Evolutionary conservation across 306 rosid species (phyloP).

Genomic region (Quercus gilva): DNA sequence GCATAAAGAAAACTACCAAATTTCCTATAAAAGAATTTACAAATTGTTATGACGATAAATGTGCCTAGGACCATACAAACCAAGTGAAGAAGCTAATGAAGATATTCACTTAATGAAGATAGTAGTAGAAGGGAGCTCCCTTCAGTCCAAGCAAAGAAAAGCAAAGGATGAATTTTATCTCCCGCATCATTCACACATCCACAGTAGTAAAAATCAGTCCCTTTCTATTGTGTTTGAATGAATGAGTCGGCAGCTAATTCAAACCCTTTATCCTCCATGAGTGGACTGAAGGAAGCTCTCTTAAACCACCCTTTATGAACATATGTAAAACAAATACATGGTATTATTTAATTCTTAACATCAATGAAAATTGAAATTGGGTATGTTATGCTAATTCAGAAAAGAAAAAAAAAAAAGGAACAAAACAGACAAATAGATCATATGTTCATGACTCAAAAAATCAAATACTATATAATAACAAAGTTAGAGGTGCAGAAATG

Average conservation of each 20-base stretch:
- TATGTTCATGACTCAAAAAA: neutral
- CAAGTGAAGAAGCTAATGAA: neutral
- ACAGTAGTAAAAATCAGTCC: slow-evolving; percentile 35
- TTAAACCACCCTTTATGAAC: slow-evolving; percentile 34
- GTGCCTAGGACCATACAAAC: neutral
- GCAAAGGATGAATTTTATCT: slow-evolving; percentile 66
- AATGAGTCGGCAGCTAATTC: slow-evolving; percentile 96
- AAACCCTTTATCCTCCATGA: slow-evolving; percentile 67
- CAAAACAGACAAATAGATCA: neutral
- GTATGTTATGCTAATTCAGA: neutral
- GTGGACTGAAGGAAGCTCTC: slow-evolving; percentile 98
- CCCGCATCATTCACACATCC: slow-evolving; percentile 97
- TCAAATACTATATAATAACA: neutral
- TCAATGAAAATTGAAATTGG: neutral
- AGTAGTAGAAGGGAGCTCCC: slow-evolving; percentile 87
- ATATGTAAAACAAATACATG: neutral
- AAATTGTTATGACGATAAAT: neutral
- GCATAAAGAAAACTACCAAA: neutral
- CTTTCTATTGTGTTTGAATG: slow-evolving; percentile 80
- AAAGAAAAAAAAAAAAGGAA: neutral
- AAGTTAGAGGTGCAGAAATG: neutral
- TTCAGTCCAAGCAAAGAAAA: slow-evolving; percentile 94
- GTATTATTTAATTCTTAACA: neutral
- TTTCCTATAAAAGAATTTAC: no score
- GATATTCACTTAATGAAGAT: slow-evolving; percentile 3